Conservation (phyloP, 2,329 filamentous ascomycete species). For the Fusarium fracticaudum region DNA sequence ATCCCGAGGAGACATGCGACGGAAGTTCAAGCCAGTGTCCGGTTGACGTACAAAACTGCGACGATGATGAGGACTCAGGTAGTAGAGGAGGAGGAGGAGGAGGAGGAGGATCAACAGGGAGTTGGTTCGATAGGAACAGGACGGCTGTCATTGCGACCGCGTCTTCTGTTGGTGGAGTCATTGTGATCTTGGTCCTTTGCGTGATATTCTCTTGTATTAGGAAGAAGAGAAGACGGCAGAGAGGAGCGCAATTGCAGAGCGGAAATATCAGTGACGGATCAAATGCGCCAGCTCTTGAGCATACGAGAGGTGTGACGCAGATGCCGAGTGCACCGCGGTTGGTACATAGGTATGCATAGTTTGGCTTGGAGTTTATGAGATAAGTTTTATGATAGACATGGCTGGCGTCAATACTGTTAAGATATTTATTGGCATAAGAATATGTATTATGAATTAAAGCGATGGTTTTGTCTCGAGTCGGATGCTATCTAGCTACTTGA, state of each 20-base stretch:
- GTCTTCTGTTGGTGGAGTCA: conserved; percentile 15
- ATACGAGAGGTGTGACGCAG: not conserved
- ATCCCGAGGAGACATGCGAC: conserved; percentile 20
- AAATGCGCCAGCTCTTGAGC: not conserved
- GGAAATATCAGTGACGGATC: conserved; percentile 3
- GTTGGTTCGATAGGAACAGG: conserved; percentile 27
- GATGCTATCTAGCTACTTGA: rapidly evolving
- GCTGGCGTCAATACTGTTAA: not conserved
- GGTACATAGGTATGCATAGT: conserved; percentile 24
- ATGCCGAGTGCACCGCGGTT: not conserved
- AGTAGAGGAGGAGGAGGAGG: not conserved
- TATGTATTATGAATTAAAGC: not conserved
- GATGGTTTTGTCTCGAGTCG: rapidly evolving
- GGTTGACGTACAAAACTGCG: conserved; percentile 9
- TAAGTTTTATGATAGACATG: not conserved
- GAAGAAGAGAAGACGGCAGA: not conserved
- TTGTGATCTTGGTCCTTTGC: not conserved
- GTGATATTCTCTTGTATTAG: conserved; percentile 2
- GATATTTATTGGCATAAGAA: rapidly evolving
- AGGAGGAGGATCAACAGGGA: not conserved
- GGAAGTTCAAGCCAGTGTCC: conserved; percentile 17
- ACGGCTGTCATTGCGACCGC: conserved; percentile 22
- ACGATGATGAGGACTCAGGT: not conserved
- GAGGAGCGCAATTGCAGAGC: not conserved
- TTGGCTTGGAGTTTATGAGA: not conserved